Evolutionary conservation across 306 rosid species (phyloP).

Genomic region (Trifolium subterraneum): DNA sequence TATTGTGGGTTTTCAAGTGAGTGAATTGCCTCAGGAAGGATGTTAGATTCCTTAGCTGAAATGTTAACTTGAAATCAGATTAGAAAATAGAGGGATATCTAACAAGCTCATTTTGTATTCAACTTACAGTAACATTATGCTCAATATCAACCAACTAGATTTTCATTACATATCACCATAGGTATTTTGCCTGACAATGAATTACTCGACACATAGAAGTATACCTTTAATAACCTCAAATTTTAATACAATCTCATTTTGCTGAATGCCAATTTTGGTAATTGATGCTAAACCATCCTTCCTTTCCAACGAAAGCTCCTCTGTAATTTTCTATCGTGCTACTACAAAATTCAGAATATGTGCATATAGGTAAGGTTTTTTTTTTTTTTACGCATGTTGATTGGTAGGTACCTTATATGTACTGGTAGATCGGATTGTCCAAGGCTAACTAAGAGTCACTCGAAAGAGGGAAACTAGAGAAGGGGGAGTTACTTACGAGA

Average conservation of each 20-base stretch:
- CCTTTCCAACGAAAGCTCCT: conserved; percentile 8
- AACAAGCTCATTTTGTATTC: neutral
- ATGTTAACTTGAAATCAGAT: neutral
- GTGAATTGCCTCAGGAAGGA: conserved; percentile 14
- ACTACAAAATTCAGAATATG: conserved; percentile 16
- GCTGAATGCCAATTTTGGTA: conserved; percentile 27
- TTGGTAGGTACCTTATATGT: neutral
- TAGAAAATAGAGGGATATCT: neutral
- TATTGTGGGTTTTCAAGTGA: neutral
- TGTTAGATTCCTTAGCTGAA: conserved; percentile 13
- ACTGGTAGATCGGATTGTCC: neutral
- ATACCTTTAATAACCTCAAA: neutral
- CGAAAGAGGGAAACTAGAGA: neutral
- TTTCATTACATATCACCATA: neutral
- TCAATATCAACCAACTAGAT: neutral
- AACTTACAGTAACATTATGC: neutral
- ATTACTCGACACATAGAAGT: conserved; percentile 4
- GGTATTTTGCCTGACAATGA: conserved; percentile 10
- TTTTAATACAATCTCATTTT: neutral
- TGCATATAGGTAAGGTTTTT: neutral
- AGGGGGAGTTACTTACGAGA: neutral
- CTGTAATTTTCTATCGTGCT: neutral
- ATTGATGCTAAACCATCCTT: conserved; percentile 10
- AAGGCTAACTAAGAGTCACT: neutral
- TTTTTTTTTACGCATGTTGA: too few relatives aligned